Percentiles rank a stretch among this genome's conserved stretches.
Conservation (phyloP, 495 filamentous ascomycete genomes). For the Daldinia decipiens region DNA sequence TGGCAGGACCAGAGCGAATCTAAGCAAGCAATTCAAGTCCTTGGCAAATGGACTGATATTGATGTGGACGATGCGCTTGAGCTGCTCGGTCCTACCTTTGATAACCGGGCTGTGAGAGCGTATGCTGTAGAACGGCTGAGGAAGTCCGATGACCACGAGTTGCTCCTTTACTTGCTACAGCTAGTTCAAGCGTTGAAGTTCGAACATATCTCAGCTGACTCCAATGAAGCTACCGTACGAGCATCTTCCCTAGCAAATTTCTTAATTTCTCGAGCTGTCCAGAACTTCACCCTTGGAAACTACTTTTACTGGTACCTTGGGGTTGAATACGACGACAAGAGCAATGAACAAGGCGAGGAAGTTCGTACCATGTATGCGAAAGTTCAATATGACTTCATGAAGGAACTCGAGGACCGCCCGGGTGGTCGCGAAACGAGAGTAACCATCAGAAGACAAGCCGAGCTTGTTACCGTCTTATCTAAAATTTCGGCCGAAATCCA, state of each 20-base stretch:
- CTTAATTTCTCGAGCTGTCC: constrained; percentile 83
- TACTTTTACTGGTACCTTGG: constrained; percentile 98
- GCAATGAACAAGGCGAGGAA: constrained; percentile 71
- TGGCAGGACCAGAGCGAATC: constrained; percentile 91
- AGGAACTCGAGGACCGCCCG: constrained; percentile 71
- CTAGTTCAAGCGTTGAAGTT: constrained; percentile 97
- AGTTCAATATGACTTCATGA: constrained; percentile 96
- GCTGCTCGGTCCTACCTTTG: constrained; percentile 89
- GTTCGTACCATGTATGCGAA: constrained; percentile 87
- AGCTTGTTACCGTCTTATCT: constrained; percentile 85
- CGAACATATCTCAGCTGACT: constrained; percentile 73
- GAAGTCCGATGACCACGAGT: constrained; percentile 92
- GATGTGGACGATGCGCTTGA: constrained; percentile 97
- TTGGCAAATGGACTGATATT: constrained; percentile 95
- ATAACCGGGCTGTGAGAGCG: constrained; percentile 84
- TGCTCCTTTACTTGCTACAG: constrained; percentile 92
- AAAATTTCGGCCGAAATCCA: constrained; percentile 93
- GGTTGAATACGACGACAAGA: constrained; percentile 89
- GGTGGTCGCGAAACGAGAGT: constrained; percentile 76
- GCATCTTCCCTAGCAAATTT: constrained; percentile 93
- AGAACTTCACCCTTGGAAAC: constrained; percentile 90
- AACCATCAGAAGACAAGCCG: constrained; percentile 84
- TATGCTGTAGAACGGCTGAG: constrained; percentile 93
- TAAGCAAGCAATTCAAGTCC: constrained; percentile 86
- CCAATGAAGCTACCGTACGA: constrained; percentile 70